Percentiles rank a stretch among this genome's conserved stretches.
Evolutionary conservation across 2,329 filamentous ascomycete species (phyloP).

Genomic region (Xylaria sp.): DNA sequence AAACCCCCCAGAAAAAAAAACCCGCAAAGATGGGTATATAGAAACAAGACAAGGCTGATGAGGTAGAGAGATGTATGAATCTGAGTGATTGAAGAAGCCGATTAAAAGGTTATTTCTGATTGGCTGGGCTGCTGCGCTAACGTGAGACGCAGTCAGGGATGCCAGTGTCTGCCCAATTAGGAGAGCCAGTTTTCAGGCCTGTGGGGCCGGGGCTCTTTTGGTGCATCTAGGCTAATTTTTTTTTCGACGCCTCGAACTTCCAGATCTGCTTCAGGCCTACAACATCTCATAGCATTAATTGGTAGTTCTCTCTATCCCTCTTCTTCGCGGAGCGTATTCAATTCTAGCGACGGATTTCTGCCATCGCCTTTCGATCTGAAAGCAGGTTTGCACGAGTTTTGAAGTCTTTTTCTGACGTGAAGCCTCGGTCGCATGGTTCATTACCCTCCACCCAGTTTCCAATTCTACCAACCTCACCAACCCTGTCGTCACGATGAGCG

Average conservation of each 20-base stretch:
- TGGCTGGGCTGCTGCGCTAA: conserved; percentile 12
- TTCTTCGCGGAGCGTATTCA: background rate
- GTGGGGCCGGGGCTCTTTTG: conserved; percentile 27
- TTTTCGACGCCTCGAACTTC: conserved; percentile 34
- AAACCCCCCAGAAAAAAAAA: too few species aligned
- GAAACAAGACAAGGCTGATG: conserved; percentile 17
- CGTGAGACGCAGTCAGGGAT: background rate
- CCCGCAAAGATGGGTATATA: background rate
- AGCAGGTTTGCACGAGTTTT: background rate
- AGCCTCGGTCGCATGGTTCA: conserved; percentile 2
- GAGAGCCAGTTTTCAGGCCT: background rate
- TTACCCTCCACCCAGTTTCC: background rate
- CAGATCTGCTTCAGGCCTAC: conserved; percentile 19
- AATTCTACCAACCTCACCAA: conserved; percentile 7
- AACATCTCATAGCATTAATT: conserved; percentile 20
- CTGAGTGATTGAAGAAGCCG: background rate
- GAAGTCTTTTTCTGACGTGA: background rate
- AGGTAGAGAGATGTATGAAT: background rate
- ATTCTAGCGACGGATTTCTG: too few species aligned
- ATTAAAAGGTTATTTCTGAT: conserved; percentile 29
- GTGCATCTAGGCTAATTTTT: conserved; percentile 42
- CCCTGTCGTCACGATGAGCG: conserved; percentile 76
- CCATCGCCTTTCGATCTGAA: background rate
- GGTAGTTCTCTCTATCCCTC: background rate
- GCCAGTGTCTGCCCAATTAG: conserved; percentile 21